These are phyloP conservation scores for Coniosporium tulheliwenetii DNA, from an alignment of 2,329 filamentous ascomycete genomes.

Conservation along the genomic window DNA sequence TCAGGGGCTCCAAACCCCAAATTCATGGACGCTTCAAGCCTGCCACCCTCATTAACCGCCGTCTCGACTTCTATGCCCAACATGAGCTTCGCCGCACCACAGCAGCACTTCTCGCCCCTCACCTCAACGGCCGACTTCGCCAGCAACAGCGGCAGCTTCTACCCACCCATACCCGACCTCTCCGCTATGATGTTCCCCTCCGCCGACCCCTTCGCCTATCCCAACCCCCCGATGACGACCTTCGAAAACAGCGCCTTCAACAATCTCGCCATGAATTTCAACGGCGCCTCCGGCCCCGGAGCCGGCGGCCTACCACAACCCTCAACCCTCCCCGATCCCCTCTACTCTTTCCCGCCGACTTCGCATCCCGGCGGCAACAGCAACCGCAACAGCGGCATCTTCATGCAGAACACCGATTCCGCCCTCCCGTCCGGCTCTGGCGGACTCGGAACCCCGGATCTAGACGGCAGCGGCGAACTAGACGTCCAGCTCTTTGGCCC, in stretches of 20 bases:
- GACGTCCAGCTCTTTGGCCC: conserved; percentile 60
- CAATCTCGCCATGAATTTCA: conserved; percentile 5
- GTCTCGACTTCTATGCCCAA: conserved; percentile 11
- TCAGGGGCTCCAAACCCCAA: too few species aligned
- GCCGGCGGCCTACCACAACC: background rate
- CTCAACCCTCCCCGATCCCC: background rate
- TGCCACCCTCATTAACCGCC: conserved; percentile 11
- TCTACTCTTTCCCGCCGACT: background rate
- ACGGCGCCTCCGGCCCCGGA: background rate
- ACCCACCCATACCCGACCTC: conserved; percentile 45
- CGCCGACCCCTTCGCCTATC: conserved; percentile 64
- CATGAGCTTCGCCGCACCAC: conserved; percentile 8
- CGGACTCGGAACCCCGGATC: conserved; percentile 1
- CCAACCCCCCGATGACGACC: conserved; percentile 55
- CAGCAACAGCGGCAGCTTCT: conserved; percentile 9
- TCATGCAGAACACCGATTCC: conserved; percentile 32
- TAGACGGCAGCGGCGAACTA: conserved; percentile 37
- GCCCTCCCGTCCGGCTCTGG: background rate
- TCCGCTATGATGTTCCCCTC: conserved; percentile 71
- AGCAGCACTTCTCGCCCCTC: conserved; percentile 8
- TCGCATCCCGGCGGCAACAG: background rate
- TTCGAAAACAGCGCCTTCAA: conserved; percentile 29
- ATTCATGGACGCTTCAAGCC: conserved; percentile 8
- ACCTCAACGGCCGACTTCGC: conserved; percentile 11
- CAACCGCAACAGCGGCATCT: conserved; percentile 9